Conservation (phyloP, 1,139 yeast genomes). For the Suhomyces bokatorum region DNA sequence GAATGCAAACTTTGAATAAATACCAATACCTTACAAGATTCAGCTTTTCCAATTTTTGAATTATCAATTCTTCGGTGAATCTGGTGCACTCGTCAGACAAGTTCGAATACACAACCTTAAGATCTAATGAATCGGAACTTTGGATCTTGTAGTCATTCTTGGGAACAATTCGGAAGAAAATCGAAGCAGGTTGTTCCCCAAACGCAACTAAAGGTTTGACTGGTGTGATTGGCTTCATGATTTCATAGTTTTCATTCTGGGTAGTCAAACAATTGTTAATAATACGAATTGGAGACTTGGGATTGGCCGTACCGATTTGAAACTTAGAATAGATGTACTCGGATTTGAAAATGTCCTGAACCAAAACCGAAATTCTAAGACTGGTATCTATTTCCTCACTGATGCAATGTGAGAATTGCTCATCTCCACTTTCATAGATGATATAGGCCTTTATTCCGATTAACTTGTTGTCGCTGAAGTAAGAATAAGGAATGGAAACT, state of each 20-base stretch:
- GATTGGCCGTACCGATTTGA: slow-evolving; percentile 60
- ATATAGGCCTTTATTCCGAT: slow-evolving; percentile 33
- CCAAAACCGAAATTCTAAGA: slow-evolving; percentile 65
- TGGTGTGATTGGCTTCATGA: slow-evolving; percentile 22
- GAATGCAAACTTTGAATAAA: slow-evolving; percentile 27
- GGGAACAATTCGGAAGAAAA: slow-evolving; percentile 53
- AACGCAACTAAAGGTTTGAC: slow-evolving; percentile 48
- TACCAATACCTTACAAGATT: slow-evolving; percentile 23
- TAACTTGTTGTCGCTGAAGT: slow-evolving; percentile 28
- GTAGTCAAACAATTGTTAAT: slow-evolving; percentile 43
- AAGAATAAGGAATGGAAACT: slow-evolving; percentile 26
- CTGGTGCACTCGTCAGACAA: slow-evolving; percentile 44
- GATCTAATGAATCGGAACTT: slow-evolving; percentile 38
- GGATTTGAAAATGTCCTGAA: slow-evolving; percentile 69
- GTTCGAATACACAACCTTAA: slow-evolving; percentile 47
- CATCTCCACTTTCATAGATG: slow-evolving; percentile 28
- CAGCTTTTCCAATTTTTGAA: slow-evolving; percentile 13
- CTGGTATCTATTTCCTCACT: slow-evolving; percentile 48
- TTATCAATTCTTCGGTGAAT: slow-evolving; percentile 15
- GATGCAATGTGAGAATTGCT: slow-evolving; percentile 24
- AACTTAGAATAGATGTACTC: slow-evolving; percentile 63
- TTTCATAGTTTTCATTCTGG: slow-evolving; percentile 37
- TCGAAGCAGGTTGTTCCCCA: slow-evolving; percentile 69
- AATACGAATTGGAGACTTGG: slow-evolving; percentile 56
- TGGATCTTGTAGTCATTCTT: slow-evolving; percentile 20